These are phyloP conservation scores for Paecilomyces niveus DNA, from an alignment of 2,329 filamentous ascomycete genomes.

Conservation along the genomic window DNA sequence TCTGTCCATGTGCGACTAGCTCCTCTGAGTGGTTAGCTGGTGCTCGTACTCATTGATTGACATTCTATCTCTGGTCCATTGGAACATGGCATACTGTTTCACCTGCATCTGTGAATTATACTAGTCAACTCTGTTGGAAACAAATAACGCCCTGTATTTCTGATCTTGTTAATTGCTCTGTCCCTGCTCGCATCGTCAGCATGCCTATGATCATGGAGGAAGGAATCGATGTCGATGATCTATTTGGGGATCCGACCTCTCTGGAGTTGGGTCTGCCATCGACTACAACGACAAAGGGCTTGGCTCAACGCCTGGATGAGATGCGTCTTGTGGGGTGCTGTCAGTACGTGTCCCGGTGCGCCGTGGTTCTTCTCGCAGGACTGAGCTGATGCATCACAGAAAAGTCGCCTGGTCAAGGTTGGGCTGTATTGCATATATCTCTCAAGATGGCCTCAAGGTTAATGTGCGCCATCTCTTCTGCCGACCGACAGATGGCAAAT, in stretches of 20 bases:
- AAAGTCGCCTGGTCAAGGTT: conserved; percentile 80
- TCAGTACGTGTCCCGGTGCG: conserved; percentile 54
- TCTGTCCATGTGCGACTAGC: background rate
- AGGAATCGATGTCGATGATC: conserved; percentile 60
- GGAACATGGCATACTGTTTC: background rate
- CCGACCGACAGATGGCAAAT: conserved; percentile 61
- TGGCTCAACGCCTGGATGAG: conserved; percentile 69
- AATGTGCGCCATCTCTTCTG: conserved; percentile 67
- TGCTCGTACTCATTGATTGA: background rate
- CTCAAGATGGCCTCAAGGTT: conserved; percentile 61
- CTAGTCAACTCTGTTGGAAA: background rate
- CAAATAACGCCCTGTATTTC: background rate
- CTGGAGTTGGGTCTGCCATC: conserved; percentile 53
- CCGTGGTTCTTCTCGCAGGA: background rate
- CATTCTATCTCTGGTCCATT: background rate
- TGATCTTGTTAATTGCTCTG: background rate
- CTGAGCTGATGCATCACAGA: conserved; percentile 38
- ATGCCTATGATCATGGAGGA: conserved; percentile 53
- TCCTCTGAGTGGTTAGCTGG: background rate
- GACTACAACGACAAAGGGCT: conserved; percentile 53
- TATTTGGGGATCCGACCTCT: conserved; percentile 61
- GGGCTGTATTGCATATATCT: conserved; percentile 77
- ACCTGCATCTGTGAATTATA: background rate
- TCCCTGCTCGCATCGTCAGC: conserved; percentile 4
- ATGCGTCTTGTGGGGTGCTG: conserved; percentile 68